Base-by-base conservation (phyloP, 768 basidiomycete genomes). In the Cyathus striatus region DNA sequence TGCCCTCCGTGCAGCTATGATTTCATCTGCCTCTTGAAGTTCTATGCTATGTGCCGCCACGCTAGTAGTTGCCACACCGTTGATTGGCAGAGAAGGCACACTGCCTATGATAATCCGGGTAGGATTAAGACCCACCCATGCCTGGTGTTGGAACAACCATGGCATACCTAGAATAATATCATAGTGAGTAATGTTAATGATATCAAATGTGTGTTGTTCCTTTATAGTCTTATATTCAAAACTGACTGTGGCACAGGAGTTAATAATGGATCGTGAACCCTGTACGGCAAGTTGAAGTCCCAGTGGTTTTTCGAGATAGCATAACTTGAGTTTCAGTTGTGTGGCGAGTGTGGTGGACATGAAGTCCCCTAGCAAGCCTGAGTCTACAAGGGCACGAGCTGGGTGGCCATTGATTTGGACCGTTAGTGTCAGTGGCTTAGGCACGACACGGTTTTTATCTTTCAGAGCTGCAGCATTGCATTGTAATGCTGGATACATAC, bases 151-250 rank as follows among this genome's bases (percentile, higher is more conserved):
- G n/a, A n/a, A n/a, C n/a, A n/a, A n/a, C n/a, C n/a, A n/a, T n/a
- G n/a, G n/a, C n/a, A n/a, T n/a, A n/a, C n/a, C n/a, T n/a, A n/a
- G n/a, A n/a, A 70, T 65, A 0, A 64, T 3, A n/a, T 75, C 61
- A 27, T 73, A 72, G 3, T 49, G 56, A 0, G 63, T 53, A 0
- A 72, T 6, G 36, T 73, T 73, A 0, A 61, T 56, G 0, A 72
- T 48, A 45, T 73, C 59, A 38, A 73, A 70, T 12, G 37, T 14
- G 0, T 53, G 49, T 0, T 35, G 23, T 12, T 58, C 52, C n/a
- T 57, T 47, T 0, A 72, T 64, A 0, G 26, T 14, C 43, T 69
- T 64, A 45, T 69, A 72, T 16, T 44, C 27, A 3, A 69, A 20
- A 1, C 53, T 17, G 0, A 47, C 63, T 5, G 20, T 42, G 2